phyloP scores from a whole-genome alignment of 208 protist species.

The Trypanosoma theileri region DNA sequence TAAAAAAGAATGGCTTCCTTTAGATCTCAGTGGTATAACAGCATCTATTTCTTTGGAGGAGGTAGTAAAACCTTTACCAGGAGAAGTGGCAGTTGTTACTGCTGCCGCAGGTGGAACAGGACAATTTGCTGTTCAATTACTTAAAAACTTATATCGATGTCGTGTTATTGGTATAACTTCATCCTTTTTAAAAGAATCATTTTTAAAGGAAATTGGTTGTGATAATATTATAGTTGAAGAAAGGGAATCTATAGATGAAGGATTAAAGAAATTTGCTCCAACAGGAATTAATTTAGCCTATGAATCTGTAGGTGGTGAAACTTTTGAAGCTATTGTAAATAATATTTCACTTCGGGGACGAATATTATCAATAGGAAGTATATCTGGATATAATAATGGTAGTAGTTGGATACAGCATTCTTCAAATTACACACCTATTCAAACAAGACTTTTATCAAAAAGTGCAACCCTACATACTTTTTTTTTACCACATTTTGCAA shows the following conservation, averaged over 20 bases:
- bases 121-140: conserved; percentile 88
- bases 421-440: conserved; percentile 37
- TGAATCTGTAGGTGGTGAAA: conserved; percentile 89
- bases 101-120: conserved; percentile 91
- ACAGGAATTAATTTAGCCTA: conserved; percentile 88
- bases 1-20: conserved; percentile 56
- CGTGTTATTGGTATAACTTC: conserved; percentile 88
- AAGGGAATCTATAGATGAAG: conserved; percentile 42
- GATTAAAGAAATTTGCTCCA: conserved; percentile 43
- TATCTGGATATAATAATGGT: conserved; percentile 63
- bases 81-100: conserved; percentile 83
- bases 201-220: conserved; percentile 72
- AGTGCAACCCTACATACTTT: conserved; percentile 83
- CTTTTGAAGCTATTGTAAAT: conserved; percentile 66
- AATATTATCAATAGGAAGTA: conserved; percentile 81
- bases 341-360: conserved; percentile 64
- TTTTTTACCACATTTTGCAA: conserved; percentile 84
- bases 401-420: conserved; percentile 16
- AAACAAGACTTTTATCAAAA: conserved; percentile 69
- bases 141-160: conserved; percentile 79
- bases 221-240: conserved; percentile 87
- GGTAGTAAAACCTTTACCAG: conserved; percentile 60
- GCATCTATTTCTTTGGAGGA: conserved; percentile 85
- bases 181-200: conserved; percentile 64
- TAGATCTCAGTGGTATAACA: conserved; percentile 84